Percentiles rank a stretch among this genome's conserved stretches.
Evolutionary conservation across 1,139 yeast species (phyloP).

Genomic region (Yamadazyma friedrichii): DNA sequence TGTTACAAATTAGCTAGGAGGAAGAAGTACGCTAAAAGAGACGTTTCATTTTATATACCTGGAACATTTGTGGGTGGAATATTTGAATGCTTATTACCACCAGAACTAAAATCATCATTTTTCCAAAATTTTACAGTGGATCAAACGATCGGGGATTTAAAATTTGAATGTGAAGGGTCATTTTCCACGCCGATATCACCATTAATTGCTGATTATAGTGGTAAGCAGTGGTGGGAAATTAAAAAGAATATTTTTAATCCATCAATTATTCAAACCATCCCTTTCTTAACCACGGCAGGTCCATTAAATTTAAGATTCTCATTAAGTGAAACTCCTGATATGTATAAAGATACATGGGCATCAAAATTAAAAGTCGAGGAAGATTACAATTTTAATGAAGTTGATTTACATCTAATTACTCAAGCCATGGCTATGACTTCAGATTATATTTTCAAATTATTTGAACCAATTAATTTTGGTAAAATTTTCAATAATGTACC

Average conservation of each 20-base stretch:
- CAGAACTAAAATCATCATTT: conserved; percentile 19
- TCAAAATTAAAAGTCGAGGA: conserved; percentile 50
- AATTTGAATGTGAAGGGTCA: conserved; percentile 34
- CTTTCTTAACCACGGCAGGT: conserved; percentile 56
- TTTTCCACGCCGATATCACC: conserved; percentile 54
- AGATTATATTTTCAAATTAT: conserved; percentile 25
- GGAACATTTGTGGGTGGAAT: conserved; percentile 66
- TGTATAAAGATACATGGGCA: conserved; percentile 47
- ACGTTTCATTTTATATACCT: conserved; percentile 54
- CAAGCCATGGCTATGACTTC: conserved; percentile 33
- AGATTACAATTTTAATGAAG: conserved; percentile 38
- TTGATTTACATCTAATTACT: conserved; percentile 37
- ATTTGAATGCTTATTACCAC: conserved; percentile 49
- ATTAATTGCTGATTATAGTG: conserved; percentile 55
- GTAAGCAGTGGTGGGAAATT: conserved; percentile 46
- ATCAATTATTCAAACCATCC: conserved; percentile 48
- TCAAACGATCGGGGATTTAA: conserved; percentile 19
- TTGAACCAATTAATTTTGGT: conserved; percentile 28
- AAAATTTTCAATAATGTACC: conserved; percentile 12
- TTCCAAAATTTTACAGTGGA: conserved; percentile 17
- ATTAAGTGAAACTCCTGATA: conserved; percentile 23
- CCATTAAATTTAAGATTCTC: conserved; percentile 43
- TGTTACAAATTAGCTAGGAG: conserved; percentile 67
- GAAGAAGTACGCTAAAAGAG: conserved; percentile 53
- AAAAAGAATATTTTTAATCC: conserved; percentile 22